Conservation (phyloP, 176 grass and related monocot species). For the Avena insularis region DNA sequence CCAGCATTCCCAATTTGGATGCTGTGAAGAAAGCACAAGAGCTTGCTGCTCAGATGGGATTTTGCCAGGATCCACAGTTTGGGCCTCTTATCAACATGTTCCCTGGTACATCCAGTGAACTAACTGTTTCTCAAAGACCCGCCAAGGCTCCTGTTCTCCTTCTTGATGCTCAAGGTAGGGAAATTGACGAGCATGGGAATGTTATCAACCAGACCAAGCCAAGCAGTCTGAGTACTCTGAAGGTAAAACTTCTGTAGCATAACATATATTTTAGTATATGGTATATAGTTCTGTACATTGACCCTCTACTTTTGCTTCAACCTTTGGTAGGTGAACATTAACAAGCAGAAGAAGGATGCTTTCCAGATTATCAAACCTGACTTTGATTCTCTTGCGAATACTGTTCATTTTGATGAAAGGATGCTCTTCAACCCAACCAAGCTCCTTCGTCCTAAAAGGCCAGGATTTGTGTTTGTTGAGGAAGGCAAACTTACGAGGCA, state of each 20-base stretch:
- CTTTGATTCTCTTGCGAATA: constrained; percentile 81
- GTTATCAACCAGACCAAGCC: constrained; percentile 77
- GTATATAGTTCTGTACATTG: constrained; percentile 19
- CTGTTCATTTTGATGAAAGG: constrained; percentile 82
- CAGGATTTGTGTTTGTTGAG: constrained; percentile 89
- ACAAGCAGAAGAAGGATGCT: constrained; percentile 97
- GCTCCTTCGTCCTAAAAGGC: constrained; percentile 83
- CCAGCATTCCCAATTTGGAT: constrained; percentile 83
- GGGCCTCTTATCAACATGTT: constrained; percentile 87
- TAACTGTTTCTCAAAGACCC: constrained; percentile 75
- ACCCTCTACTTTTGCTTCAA: constrained; percentile 28
- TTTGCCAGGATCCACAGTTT: constrained; percentile 90
- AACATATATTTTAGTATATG: neutral
- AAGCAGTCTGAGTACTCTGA: constrained; percentile 85
- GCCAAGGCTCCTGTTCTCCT: constrained; percentile 79
- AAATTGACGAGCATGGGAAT: constrained; percentile 95
- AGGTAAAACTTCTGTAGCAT: constrained; percentile 57
- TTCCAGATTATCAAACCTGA: constrained; percentile 99
- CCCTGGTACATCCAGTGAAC: constrained; percentile 75
- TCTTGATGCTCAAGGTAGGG: constrained; percentile 94
- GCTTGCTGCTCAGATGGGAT: constrained; percentile 93
- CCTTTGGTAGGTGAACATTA: constrained; percentile 84
- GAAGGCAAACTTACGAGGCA: constrained; percentile 89
- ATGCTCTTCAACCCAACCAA: constrained; percentile 95
- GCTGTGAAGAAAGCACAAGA: constrained; percentile 93